phyloP scores from a whole-genome alignment of 1,139 yeast species.

The Hansenula anomala region DNA sequence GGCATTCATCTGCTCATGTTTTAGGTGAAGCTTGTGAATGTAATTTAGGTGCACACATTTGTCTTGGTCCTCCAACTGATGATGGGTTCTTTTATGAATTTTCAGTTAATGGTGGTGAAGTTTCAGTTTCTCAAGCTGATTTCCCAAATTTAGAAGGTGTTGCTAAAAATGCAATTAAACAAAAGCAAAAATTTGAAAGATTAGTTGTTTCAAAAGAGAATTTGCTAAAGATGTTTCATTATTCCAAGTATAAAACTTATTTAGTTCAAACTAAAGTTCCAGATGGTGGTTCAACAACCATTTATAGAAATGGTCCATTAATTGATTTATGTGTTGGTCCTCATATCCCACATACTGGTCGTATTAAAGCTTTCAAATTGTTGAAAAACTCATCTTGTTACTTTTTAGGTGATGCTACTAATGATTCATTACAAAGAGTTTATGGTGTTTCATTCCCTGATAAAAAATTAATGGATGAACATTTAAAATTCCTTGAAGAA shows the following conservation, averaged over 20 bases:
- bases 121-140: constrained; percentile 75
- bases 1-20: constrained; percentile 99
- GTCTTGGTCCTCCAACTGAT: constrained; percentile 95
- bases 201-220: constrained; percentile 90
- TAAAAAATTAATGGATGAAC: constrained; percentile 94
- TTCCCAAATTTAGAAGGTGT: constrained; percentile 82
- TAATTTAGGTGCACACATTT: constrained; percentile 88
- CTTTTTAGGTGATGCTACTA: constrained; percentile 88
- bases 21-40: constrained; percentile 98
- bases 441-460: constrained; percentile 99
- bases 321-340: constrained; percentile 98
- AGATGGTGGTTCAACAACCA: constrained; percentile 94
- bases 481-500: constrained; percentile 90
- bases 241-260: constrained; percentile 93
- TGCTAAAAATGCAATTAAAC: constrained; percentile 88
- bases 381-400: constrained; percentile 95
- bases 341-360: constrained; percentile 96
- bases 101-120: constrained; percentile 80
- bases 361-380: constrained; percentile 89
- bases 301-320: constrained; percentile 96
- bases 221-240: constrained; percentile 85
- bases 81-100: constrained; percentile 98
- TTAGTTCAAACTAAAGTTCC: constrained; percentile 87
- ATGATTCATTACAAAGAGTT: constrained; percentile 95
- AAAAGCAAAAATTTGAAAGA: constrained; percentile 94